Conservation (phyloP, 805 yeast species). For the Candida odintsovae region DNA sequence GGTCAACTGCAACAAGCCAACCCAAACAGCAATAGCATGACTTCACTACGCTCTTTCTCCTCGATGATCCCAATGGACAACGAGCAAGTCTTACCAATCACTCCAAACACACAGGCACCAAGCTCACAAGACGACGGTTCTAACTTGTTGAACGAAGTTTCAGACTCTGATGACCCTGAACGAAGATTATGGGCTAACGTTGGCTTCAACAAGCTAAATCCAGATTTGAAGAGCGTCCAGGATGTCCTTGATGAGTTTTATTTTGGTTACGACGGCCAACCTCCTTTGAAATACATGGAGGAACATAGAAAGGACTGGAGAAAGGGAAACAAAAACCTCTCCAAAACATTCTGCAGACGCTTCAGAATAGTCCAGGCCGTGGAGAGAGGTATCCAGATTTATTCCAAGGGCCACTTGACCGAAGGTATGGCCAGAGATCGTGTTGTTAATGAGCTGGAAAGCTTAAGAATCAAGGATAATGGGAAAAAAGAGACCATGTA, state of each 20-base stretch:
- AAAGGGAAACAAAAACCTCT: conserved; percentile 20
- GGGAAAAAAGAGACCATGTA: conserved; percentile 26
- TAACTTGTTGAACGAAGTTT: not conserved
- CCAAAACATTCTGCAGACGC: conserved; percentile 24
- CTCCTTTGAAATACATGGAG: conserved; percentile 23
- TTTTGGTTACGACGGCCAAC: conserved; percentile 23
- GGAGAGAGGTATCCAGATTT: conserved; percentile 18
- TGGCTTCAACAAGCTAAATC: conserved; percentile 17
- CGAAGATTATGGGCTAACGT: conserved; percentile 17
- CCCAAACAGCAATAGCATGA: not conserved
- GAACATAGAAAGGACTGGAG: conserved; percentile 24
- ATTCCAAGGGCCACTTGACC: conserved; percentile 8
- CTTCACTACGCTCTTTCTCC: conserved; percentile 4
- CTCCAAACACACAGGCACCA: not conserved
- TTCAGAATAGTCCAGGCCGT: conserved; percentile 23
- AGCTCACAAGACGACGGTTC: not conserved
- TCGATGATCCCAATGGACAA: conserved; percentile 6
- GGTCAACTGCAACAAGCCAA: not conserved
- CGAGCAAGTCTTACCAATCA: conserved; percentile 2
- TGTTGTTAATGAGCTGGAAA: conserved; percentile 20
- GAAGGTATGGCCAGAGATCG: conserved; percentile 21
- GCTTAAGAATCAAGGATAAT: conserved; percentile 14
- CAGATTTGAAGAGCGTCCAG: conserved; percentile 22
- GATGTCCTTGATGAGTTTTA: conserved; percentile 25
- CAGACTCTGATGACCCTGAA: conserved; percentile 8